These are phyloP conservation scores for Candida glaebosa DNA, from an alignment of 805 yeast species.

Conservation along the genomic window DNA sequence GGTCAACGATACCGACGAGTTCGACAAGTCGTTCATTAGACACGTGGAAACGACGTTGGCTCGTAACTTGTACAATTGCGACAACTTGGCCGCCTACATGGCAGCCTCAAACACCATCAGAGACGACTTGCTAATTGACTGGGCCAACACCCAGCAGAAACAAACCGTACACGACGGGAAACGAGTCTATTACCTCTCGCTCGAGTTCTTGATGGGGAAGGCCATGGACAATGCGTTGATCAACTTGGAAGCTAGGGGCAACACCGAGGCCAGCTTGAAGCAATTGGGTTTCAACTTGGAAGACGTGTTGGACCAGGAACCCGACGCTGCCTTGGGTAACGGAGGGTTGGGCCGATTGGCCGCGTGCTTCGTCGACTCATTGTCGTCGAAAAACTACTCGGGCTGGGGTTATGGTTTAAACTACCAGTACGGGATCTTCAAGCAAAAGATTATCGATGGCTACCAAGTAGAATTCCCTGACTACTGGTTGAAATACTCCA, in stretches of 20 bases:
- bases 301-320: slow-evolving; percentile 80
- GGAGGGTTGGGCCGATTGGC: slow-evolving; percentile 95
- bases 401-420: slow-evolving; percentile 97
- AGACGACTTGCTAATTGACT: slow-evolving; percentile 75
- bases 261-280: slow-evolving; percentile 43
- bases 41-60: slow-evolving; percentile 92
- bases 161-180: slow-evolving; percentile 82
- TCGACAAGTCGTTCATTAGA: slow-evolving; percentile 66
- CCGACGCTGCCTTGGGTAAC: slow-evolving; percentile 92
- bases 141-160: slow-evolving; percentile 92
- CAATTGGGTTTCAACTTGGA: slow-evolving; percentile 87
- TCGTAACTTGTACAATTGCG: slow-evolving; percentile 90
- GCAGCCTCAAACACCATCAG: slow-evolving; percentile 78
- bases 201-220: slow-evolving; percentile 92
- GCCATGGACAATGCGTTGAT: slow-evolving; percentile 93
- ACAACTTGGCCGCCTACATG: slow-evolving; percentile 87
- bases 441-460: slow-evolving; percentile 86
- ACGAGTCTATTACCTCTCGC: slow-evolving; percentile 79
- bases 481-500: slow-evolving; percentile 84
- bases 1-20: slow-evolving; percentile 42
- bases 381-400: slow-evolving; percentile 80
- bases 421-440: slow-evolving; percentile 90
- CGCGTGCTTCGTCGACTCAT: slow-evolving; percentile 88
- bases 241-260: slow-evolving; percentile 65
- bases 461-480: slow-evolving; percentile 94